These are phyloP conservation scores for Penicillium sp. DNA, from an alignment of 2,329 filamentous ascomycete species.

Conservation along the genomic window DNA sequence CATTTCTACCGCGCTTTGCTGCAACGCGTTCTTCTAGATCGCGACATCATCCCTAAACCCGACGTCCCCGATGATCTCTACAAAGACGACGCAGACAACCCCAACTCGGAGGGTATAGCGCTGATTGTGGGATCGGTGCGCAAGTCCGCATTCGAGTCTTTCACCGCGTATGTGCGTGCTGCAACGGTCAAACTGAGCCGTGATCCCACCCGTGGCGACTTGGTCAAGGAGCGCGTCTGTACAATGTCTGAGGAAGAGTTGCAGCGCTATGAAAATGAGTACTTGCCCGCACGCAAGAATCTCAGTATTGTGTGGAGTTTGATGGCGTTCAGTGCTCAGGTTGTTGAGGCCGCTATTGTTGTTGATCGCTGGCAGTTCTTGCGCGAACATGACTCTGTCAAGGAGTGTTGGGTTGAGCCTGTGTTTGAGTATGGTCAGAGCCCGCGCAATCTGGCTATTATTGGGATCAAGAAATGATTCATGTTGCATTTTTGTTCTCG, in stretches of 20 bases:
- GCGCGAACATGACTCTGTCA: slow-evolving; percentile 70
- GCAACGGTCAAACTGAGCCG: slow-evolving; percentile 71
- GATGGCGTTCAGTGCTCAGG: slow-evolving; percentile 91
- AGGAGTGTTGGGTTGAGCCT: slow-evolving; percentile 82
- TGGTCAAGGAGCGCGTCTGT: slow-evolving; percentile 64
- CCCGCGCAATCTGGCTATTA: slow-evolving; percentile 87
- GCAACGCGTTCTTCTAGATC: slow-evolving; percentile 88
- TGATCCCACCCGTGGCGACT: slow-evolving; percentile 58
- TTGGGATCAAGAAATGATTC: slow-evolving; percentile 71
- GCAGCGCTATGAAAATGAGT: slow-evolving; percentile 64
- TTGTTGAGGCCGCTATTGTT: slow-evolving; percentile 87
- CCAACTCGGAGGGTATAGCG: slow-evolving; percentile 54
- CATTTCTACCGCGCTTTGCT: slow-evolving; percentile 91
- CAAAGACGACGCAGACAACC: slow-evolving; percentile 14
- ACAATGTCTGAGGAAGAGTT: slow-evolving; percentile 74
- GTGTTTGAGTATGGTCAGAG: slow-evolving; percentile 87
- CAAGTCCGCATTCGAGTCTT: slow-evolving; percentile 74
- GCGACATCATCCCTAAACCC: slow-evolving; percentile 67
- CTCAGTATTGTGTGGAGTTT: slow-evolving; percentile 85
- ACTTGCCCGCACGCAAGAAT: slow-evolving; percentile 68
- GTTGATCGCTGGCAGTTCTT: slow-evolving; percentile 87
- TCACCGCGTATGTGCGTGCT: slow-evolving; percentile 74
- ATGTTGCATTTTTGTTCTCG: too few relatives aligned
- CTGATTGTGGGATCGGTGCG: slow-evolving; percentile 82
- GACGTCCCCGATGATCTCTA: slow-evolving; percentile 30